Base-by-base conservation (phyloP, 495 filamentous ascomycete genomes). In the Tuber umbilicatum region DNA sequence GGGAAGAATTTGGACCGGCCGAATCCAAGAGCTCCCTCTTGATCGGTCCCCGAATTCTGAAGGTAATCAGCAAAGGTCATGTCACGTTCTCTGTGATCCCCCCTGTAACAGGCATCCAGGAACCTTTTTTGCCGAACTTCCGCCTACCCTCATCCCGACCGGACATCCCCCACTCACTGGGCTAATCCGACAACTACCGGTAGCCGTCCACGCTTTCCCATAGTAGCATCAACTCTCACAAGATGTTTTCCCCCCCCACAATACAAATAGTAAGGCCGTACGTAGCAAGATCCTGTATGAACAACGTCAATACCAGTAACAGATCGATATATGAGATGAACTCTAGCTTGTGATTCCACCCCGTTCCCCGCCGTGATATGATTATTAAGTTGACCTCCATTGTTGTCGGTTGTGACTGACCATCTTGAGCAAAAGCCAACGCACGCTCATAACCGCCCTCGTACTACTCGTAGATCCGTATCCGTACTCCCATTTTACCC, bases 91-190 rank as follows among this genome's bases (percentile, higher is more conserved):
- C 55, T 64, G 12, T 64, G 55, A 35, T 64, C 27, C 55, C 55
- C 55, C 55, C 55, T 64, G 55, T 35, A 64, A 64, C 55, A 35
- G 27, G 55, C 55, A 64, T 35, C 55, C 55, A 64, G 55, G 55
- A 64, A 64, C 55, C 55, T 31, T 64, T 64, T 64, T 64, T 64
- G 55, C 55, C 55, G 55, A 27, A 64, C 55, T 14, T 35, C 31
- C n/a, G 19, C 27, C 27, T 64, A 3, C 55, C 10, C 9, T 64
- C 55, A 64, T 64, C 55, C 55, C 55, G 31, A 64, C 31, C 5
- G 5, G 27, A 6, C 55, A 64, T 64, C 55, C 55, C 55, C 55
- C 55, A 35, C 55, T 64, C 35, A 35, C 27, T 35, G 31, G 31
- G 14, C 31, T 4, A 64, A 31, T 17, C 55, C 27, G 27, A 64